A percentile compares a stretch with the other conserved stretches of the same genome.
Evolutionary conservation across 2,329 filamentous ascomycete species (phyloP).

Genomic region (Alternaria dauci): DNA sequence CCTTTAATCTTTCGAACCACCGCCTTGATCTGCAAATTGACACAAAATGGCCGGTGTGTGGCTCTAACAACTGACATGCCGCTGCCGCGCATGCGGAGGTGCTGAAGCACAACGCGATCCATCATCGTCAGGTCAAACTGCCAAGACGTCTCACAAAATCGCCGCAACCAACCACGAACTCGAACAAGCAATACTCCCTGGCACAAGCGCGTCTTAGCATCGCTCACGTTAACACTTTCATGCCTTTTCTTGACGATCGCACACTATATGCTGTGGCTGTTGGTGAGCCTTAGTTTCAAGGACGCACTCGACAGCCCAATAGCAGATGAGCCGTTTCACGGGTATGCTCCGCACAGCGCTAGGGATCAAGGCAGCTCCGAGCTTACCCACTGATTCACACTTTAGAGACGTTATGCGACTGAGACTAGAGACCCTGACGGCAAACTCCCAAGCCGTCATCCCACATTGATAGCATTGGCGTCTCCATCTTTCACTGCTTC

Average conservation of each 20-base stretch:
- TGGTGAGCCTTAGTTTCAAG: constrained; percentile 35
- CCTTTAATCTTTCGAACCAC: constrained; percentile 3
- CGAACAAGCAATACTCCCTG: constrained; percentile 10
- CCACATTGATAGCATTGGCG: constrained; percentile 43
- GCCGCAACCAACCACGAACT: constrained; percentile 27
- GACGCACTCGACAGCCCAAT: constrained; percentile 30
- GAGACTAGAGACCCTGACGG: constrained; percentile 26
- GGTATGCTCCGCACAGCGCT: constrained; percentile 10
- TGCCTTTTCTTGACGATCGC: constrained; percentile 17
- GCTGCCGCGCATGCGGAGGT: constrained; percentile 7
- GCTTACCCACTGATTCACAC: constrained; percentile 25
- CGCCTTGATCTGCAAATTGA: constrained; percentile 1
- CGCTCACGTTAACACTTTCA: neutral
- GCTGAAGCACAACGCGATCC: constrained; percentile 38
- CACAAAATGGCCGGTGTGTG: neutral
- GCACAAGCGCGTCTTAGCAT: constrained; percentile 9
- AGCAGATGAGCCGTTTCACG: constrained; percentile 24
- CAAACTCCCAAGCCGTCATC: constrained; percentile 26
- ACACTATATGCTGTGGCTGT: constrained; percentile 21
- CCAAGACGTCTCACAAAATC: constrained; percentile 39
- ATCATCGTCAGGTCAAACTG: constrained; percentile 31
- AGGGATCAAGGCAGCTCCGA: constrained; percentile 17
- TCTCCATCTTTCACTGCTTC: constrained; percentile 33
- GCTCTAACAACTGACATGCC: constrained; percentile 11
- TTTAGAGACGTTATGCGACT: constrained; percentile 38